Percentiles rank a stretch among this genome's conserved stretches.
These are phyloP conservation scores for Ceratocystiopsis minuta DNA, from an alignment of 2,329 filamentous ascomycete genomes.

Conservation along the genomic window DNA sequence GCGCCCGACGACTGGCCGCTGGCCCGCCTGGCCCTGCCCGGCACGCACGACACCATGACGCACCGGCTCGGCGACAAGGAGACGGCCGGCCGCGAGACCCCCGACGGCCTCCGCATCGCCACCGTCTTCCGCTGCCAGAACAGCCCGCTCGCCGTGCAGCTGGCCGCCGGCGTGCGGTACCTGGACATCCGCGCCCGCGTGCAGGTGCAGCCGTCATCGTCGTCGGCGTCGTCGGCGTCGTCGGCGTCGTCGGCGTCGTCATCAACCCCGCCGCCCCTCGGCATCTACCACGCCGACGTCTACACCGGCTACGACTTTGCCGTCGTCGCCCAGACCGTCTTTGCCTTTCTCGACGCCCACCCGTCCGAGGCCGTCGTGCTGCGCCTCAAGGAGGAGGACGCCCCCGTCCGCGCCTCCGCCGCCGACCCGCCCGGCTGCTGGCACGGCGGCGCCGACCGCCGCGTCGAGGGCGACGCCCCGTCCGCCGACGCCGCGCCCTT, in stretches of 20 bases:
- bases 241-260: no score
- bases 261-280: slow-evolving; percentile 17
- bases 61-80: slow-evolving; percentile 18
- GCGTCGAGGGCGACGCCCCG: neutral
- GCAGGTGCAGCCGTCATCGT: slow-evolving; percentile 3
- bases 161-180: slow-evolving; percentile 29
- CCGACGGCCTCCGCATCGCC: no score
- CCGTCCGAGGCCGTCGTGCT: slow-evolving; percentile 29
- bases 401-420: slow-evolving; percentile 14
- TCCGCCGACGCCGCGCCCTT: slow-evolving; percentile 15
- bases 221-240: neutral
- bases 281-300: slow-evolving; percentile 28
- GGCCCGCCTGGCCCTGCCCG: slow-evolving; percentile 29
- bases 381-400: slow-evolving; percentile 31
- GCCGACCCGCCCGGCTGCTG: slow-evolving; percentile 4
- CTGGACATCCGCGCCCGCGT: slow-evolving; percentile 29
- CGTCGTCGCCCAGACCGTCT: slow-evolving; percentile 25
- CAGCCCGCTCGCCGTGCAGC: slow-evolving; percentile 24
- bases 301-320: slow-evolving; percentile 27
- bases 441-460: neutral
- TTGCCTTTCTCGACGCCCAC: slow-evolving; percentile 25
- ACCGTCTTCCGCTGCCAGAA: slow-evolving; percentile 27
- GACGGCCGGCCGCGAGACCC: no score
- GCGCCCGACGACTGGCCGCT: slow-evolving; percentile 24
- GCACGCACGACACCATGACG: slow-evolving; percentile 36